Conservation (phyloP, 164 flowering plant genomes). For the Stephania japonica region DNA sequence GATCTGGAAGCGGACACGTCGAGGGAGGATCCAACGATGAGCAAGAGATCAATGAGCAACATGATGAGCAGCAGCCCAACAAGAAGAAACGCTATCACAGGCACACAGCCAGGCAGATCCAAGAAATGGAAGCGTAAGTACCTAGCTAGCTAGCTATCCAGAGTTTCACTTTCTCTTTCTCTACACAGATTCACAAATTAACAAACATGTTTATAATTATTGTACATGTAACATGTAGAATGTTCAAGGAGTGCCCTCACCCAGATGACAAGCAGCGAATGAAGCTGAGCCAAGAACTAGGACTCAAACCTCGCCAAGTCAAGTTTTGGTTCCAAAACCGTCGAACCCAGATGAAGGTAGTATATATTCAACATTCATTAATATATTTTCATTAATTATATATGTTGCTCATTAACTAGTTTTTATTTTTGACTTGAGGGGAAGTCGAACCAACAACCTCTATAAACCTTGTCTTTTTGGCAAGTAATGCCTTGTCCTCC, state of each 20-base stretch:
- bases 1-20: conserved; percentile 73
- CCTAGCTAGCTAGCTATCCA: too few relatives aligned
- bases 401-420: too few relatives aligned
- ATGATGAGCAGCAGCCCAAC: conserved; percentile 20
- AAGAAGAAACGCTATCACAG: conserved; percentile 92
- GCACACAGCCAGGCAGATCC: conserved; percentile 90
- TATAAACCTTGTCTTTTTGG: too few relatives aligned
- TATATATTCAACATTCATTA: background rate
- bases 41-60: conserved; percentile 32
- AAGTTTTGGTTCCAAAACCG: conserved; percentile 99
- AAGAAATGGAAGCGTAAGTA: conserved; percentile 89
- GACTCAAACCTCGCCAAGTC: conserved; percentile 90
- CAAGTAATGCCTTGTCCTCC: too few relatives aligned
- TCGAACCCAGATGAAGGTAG: conserved; percentile 91
- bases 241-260: conserved; percentile 88
- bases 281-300: conserved; percentile 79
- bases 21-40: conserved; percentile 54
- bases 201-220: background rate
- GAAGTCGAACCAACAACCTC: too few relatives aligned
- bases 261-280: conserved; percentile 92
- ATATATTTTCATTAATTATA: background rate
- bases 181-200: background rate
- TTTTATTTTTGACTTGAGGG: too few relatives aligned
- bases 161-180: too few relatives aligned
- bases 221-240: conserved; percentile 23